Conservation (phyloP, 2,329 filamentous ascomycete species). For the Cyphellophora europaea region DNA sequence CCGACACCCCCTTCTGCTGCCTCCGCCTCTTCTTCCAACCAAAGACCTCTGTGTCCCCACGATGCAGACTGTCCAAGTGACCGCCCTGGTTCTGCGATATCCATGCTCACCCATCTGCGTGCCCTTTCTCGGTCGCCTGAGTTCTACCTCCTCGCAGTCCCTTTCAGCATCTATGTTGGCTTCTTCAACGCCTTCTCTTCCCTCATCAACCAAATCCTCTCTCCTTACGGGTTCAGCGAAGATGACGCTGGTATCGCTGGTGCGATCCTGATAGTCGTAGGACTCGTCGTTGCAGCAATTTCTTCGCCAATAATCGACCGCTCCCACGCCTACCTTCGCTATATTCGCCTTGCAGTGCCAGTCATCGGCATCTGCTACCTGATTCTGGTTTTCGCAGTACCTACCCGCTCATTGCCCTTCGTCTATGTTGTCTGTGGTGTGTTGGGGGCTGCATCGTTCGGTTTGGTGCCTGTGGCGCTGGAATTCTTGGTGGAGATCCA, state of each 20-base stretch:
- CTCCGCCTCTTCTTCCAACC: constrained; percentile 43
- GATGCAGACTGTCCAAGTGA: constrained; percentile 37
- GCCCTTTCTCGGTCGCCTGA: constrained; percentile 52
- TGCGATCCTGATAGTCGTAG: constrained; percentile 79
- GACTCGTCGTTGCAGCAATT: constrained; percentile 67
- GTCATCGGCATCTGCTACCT: constrained; percentile 66
- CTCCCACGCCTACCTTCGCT: constrained; percentile 66
- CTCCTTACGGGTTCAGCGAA: constrained; percentile 75
- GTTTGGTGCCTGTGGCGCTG: constrained; percentile 70
- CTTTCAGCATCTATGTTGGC: constrained; percentile 78
- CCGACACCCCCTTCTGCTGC: constrained; percentile 66
- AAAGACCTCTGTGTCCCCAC: constrained; percentile 39
- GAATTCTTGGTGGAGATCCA: constrained; percentile 83
- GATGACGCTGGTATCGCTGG: constrained; percentile 83
- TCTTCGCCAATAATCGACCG: constrained; percentile 75
- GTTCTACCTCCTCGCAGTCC: constrained; percentile 70
- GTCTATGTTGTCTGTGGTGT: constrained; percentile 65
- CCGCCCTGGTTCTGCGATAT: constrained; percentile 28
- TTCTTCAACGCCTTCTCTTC: constrained; percentile 90
- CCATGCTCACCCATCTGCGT: constrained; percentile 23
- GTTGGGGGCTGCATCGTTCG: constrained; percentile 71
- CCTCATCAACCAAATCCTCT: constrained; percentile 80
- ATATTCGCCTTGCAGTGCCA: constrained; percentile 66
- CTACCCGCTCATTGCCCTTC: constrained; percentile 43
- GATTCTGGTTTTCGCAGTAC: constrained; percentile 70